Evolutionary conservation across 139 green algal species (phyloP), one percentile per base, ranked within the genome.

Genomic region (Chlamydomonas applanata): DNA sequence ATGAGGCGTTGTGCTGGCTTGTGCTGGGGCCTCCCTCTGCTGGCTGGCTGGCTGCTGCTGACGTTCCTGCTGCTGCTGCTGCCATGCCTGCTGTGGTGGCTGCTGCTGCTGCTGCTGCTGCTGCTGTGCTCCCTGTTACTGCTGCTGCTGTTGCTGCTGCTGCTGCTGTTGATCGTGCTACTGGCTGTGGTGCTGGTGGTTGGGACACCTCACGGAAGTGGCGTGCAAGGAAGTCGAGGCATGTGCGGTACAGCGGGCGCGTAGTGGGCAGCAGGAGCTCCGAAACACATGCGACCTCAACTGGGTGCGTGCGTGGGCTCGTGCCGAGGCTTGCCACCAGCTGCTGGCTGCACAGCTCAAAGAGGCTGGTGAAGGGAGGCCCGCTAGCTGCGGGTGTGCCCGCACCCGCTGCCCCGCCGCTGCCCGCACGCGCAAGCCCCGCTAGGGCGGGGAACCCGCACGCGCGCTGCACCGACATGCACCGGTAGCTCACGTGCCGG

Each of bases 401-500:
- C n/a, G n/a, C n/a, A n/a, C n/a, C n/a, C n/a, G n/a, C n/a, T n/a
- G 54, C 59, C 34, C 59, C 25, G 25, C 59, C 35, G 29, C 25
- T 66, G 59, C 59, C 59, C 22, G n/a, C 11, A 22, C 24, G n/a
- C 22, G 25, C 35, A 3, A 40, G 54, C 16, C 54, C 24, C 35
- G 59, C n/a, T 40, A 4, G n/a, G 25, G 4, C 9, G 29, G 59
- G 59, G 59, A 36, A 62, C 54, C 22, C 54, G 54, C 54, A 62
- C 20, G n/a, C 54, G n/a, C n/a, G 54, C 54, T 62, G 22, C 35
- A 71, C 64, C 36, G 53, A 24, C 17, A 71, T 73, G 78, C 87
- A 83, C 11, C 89, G 84, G 79, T 94, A 97, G 34, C 67, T 85
- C 14, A 95, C 81, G 77, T 95, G 88, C 45, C 85, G 85, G 84